Conservation (phyloP, 192 early-diverging fungal species). For the Gonapodya prolifera region DNA sequence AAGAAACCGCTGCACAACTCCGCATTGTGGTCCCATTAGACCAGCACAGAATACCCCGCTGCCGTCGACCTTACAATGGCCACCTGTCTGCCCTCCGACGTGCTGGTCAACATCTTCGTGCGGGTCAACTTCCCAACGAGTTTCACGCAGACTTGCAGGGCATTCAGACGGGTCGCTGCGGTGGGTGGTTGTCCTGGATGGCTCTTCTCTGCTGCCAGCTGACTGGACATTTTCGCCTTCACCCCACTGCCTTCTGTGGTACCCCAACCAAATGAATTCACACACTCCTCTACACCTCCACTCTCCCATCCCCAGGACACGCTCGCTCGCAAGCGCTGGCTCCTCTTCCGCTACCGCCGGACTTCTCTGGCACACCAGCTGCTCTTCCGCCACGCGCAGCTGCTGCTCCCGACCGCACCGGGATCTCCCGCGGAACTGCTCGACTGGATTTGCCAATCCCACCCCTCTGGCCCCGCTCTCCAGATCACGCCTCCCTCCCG, state of each 20-base stretch:
- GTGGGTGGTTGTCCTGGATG: background rate
- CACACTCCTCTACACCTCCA: background rate
- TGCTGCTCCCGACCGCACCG: background rate
- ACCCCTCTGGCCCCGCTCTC: background rate
- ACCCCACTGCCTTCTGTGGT: background rate
- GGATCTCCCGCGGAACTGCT: background rate
- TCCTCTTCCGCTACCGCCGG: background rate
- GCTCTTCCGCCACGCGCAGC: background rate
- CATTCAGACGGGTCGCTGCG: background rate
- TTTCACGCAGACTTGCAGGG: background rate
- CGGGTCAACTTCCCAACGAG: background rate
- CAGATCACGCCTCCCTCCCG: background rate
- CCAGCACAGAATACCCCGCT: no score
- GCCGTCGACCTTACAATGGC: no score
- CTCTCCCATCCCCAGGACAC: background rate
- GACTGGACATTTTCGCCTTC: background rate
- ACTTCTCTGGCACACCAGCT: background rate
- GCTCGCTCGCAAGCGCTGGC: background rate
- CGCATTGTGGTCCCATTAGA: no score
- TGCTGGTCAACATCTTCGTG: background rate
- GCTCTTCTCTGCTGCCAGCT: background rate
- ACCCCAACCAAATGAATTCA: background rate
- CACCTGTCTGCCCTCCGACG: background rate
- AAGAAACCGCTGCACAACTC: no score
- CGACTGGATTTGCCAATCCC: background rate